These are phyloP conservation scores for Malania oleifera DNA, from an alignment of 164 flowering plant genomes.

Conservation along the genomic window DNA sequence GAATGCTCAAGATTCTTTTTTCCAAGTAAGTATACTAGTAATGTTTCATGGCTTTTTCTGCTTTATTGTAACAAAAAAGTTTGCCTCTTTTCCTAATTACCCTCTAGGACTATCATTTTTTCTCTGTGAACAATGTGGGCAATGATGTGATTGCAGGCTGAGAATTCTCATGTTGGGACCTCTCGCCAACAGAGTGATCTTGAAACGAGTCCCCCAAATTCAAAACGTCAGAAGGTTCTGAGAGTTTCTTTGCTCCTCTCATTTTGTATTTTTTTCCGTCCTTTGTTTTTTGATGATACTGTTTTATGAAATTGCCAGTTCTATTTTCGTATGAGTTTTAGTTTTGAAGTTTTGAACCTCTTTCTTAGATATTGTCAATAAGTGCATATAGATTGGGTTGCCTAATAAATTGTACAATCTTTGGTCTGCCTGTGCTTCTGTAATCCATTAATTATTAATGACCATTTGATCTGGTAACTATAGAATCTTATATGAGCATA, in stretches of 20 bases:
- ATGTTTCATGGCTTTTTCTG: neutral
- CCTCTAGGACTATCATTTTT: neutral
- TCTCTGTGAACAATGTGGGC: neutral
- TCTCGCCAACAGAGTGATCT: slow-evolving; percentile 25
- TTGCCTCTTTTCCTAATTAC: neutral
- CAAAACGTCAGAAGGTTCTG: slow-evolving; percentile 68
- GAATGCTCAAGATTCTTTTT: slow-evolving; percentile 14
- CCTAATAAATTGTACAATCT: too few species aligned
- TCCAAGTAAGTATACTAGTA: slow-evolving; percentile 20
- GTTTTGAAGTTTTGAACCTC: too few species aligned
- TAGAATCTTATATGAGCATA: too few species aligned
- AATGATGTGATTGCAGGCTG: slow-evolving; percentile 17
- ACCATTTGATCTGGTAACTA: too few species aligned
- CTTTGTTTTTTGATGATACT: too few species aligned
- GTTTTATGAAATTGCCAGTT: too few species aligned
- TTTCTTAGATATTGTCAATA: too few species aligned
- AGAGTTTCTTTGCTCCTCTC: neutral
- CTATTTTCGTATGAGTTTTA: too few species aligned
- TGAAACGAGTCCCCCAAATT: slow-evolving; percentile 26
- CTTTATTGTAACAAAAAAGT: neutral
- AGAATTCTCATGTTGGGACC: slow-evolving; percentile 17
- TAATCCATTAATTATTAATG: too few species aligned
- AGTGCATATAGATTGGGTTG: too few species aligned
- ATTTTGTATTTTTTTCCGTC: neutral
- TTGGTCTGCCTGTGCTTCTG: too few species aligned